phyloP scores from a whole-genome alignment of 2,329 filamentous ascomycete genomes.

The Blastomyces percursus region DNA sequence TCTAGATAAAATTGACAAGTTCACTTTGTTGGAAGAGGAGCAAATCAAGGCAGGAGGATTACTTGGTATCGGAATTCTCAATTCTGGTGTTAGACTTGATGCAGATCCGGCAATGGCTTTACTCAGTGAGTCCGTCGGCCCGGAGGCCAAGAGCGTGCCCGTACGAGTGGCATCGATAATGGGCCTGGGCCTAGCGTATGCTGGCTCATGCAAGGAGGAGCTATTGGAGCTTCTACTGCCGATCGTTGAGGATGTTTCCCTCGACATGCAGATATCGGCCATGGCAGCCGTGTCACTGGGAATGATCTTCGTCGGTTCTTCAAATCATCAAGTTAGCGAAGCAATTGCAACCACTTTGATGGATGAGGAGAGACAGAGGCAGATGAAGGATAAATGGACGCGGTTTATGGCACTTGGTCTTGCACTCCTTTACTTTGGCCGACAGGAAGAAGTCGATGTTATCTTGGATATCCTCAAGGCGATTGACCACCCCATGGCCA shows the following conservation, averaged over 20 bases:
- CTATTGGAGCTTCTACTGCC: slow-evolving; percentile 77
- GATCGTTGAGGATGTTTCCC: slow-evolving; percentile 69
- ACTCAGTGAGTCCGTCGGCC: slow-evolving; percentile 65
- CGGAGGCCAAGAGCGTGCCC: slow-evolving; percentile 65
- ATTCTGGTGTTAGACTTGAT: slow-evolving; percentile 79
- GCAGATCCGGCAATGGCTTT: slow-evolving; percentile 84
- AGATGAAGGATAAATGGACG: slow-evolving; percentile 96
- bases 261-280: slow-evolving; percentile 90
- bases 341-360: slow-evolving; percentile 85
- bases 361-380: slow-evolving; percentile 81
- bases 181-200: slow-evolving; percentile 89
- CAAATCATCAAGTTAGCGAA: slow-evolving; percentile 80
- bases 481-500: slow-evolving; percentile 92
- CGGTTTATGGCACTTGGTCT: slow-evolving; percentile 91
- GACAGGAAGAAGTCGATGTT: slow-evolving; percentile 97
- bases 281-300: slow-evolving; percentile 90
- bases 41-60: slow-evolving; percentile 85
- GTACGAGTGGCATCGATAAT: slow-evolving; percentile 82
- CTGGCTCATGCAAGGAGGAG: slow-evolving; percentile 84
- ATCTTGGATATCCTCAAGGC: slow-evolving; percentile 94
- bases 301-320: slow-evolving; percentile 84
- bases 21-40: slow-evolving; percentile 72
- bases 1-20: slow-evolving; percentile 87
- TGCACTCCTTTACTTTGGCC: slow-evolving; percentile 87
- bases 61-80: slow-evolving; percentile 91